Base-by-base conservation (phyloP, 257 asterid species). In the Przewalskia tangutica region DNA sequence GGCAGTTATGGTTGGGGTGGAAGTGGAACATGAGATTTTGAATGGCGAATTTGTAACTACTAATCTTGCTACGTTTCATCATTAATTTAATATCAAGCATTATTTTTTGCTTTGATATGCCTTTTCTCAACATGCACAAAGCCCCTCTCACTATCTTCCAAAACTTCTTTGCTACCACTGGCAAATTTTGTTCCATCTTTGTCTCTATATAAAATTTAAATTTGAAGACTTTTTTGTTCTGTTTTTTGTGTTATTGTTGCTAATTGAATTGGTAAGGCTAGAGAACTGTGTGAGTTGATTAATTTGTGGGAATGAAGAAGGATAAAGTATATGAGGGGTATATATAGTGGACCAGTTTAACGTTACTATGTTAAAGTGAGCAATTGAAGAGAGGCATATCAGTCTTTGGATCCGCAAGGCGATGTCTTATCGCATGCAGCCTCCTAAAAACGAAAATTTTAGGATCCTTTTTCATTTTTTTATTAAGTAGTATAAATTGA, bases 151-250 rank as follows among this genome's bases (percentile, higher is more conserved):
- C 59, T 5, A 82, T 27, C 38, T 64, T 79, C 85, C 85, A 82
- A 7, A 79, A 64, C 51, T 80, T 82, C 79, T 79, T 85, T n/a
- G 80, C 63, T 6, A 79, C 51, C 2, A 85, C 63, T 3, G 84
- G 82, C 60, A 85, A 70, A 60, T 85, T 82, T 73, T 59, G 85
- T 48, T 79, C 88, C 85, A 85, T 82, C 11, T 81, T 17, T 62
- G 6, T 16, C 66, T 11, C 3, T 71, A 71, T 71, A 42, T 34
- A 34, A 12, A 7, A 56, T 11, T 51, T 0, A 13, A 13, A 64
- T 18, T 44, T 71, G 12, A 3, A 0, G 2, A n/a, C 34, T 68
- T 10, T 3, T 62, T 62, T 23, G 17, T 23, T 60, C 9, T n/a
- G 4, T 18, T 60, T 55, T 17, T 60, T 11, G 4, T 10, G 23